Conservation (phyloP, 1,139 yeast genomes). For the Yamadazyma conglobata region DNA sequence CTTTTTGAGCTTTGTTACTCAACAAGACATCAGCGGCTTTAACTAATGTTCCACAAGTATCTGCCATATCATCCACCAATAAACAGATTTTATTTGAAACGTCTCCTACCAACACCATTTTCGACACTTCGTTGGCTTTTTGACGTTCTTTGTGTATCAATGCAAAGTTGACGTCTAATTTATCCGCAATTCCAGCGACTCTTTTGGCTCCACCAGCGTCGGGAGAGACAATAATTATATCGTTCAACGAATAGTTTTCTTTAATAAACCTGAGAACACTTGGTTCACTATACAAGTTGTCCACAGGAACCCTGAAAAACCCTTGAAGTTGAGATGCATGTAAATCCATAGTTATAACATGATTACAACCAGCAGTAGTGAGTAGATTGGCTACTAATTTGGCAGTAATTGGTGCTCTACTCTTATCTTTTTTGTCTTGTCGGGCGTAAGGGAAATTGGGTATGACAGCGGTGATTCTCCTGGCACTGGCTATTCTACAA, state of each 20-base stretch:
- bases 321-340: constrained; percentile 99
- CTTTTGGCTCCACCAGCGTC: constrained; percentile 99
- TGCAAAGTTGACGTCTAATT: constrained; percentile 89
- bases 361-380: constrained; percentile 95
- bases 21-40: constrained; percentile 91
- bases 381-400: constrained; percentile 93
- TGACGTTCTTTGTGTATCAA: constrained; percentile 96
- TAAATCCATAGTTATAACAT: constrained; percentile 94
- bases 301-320: constrained; percentile 93
- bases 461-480: constrained; percentile 90
- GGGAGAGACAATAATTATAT: constrained; percentile 88
- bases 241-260: constrained; percentile 60
- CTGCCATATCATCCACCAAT: constrained; percentile 97
- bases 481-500: constrained; percentile 91
- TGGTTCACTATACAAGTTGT: constrained; percentile 94
- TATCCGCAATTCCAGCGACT: constrained; percentile 93
- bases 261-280: constrained; percentile 84
- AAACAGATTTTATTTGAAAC: constrained; percentile 84
- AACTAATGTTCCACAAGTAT: constrained; percentile 94
- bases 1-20: constrained; percentile 76
- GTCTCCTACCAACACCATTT: constrained; percentile 97
- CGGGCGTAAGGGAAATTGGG: constrained; percentile 98
- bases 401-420: constrained; percentile 96
- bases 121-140: constrained; percentile 87
- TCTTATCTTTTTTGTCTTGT: constrained; percentile 94